phyloP scores from a whole-genome alignment of 23 red algal species.

The Pyropia yezoensis region DNA sequence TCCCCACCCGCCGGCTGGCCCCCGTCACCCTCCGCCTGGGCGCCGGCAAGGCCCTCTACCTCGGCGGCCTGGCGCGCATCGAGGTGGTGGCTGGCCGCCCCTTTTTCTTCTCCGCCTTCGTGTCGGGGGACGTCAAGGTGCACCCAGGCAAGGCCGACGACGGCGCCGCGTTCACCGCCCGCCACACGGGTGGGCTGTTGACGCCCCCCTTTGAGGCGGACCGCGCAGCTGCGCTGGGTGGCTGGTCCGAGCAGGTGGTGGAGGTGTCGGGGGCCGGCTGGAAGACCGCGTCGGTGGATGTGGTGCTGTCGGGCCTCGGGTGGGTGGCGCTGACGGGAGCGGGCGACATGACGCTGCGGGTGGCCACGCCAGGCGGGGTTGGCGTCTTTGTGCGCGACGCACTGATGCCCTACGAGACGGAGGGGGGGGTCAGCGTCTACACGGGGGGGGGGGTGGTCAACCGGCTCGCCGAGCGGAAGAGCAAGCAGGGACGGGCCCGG shows the following conservation, averaged over 20 bases:
- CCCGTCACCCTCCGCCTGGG: conserved; percentile 52
- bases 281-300: conserved; percentile 42
- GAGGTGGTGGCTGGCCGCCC: conserved; percentile 65
- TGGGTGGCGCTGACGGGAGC: conserved; percentile 76
- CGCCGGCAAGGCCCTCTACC: conserved; percentile 75
- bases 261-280: conserved; percentile 53
- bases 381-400: conserved; percentile 78
- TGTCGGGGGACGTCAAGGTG: conserved; percentile 68
- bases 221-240: conserved; percentile 27
- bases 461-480: conserved; percentile 26
- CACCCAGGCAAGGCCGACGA: conserved; percentile 70
- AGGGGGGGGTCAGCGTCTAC: conserved; percentile 56
- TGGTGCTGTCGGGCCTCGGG: conserved; percentile 79
- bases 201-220: conserved; percentile 43
- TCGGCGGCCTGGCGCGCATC: conserved; percentile 78
- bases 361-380: conserved; percentile 60
- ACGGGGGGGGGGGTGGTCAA: conserved; percentile 51
- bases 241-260: conserved; percentile 52
- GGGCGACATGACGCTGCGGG: conserved; percentile 40
- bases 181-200: conserved; percentile 47
- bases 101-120: conserved; percentile 80
- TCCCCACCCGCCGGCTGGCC: conserved; percentile 61
- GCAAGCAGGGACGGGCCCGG: too few relatives aligned
- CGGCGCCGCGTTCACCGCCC: conserved; percentile 30
- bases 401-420: conserved; percentile 75